Conservation (phyloP, 2,329 filamentous ascomycete genomes). For the Phialophora chinensis region DNA sequence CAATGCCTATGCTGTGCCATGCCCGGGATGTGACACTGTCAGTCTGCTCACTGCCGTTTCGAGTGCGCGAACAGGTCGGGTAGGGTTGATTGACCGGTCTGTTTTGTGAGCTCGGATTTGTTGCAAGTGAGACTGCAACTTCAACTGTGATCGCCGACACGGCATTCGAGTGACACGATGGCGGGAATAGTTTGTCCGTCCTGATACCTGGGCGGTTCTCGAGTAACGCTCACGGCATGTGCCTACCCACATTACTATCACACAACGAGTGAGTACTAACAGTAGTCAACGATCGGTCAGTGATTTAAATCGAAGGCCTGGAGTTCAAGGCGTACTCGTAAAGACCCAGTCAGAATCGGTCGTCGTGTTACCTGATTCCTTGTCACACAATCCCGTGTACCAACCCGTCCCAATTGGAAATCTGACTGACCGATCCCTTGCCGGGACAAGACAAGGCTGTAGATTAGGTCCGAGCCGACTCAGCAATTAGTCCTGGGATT, state of each 20-base stretch:
- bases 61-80: neutral
- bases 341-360: neutral
- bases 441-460: constrained; percentile 2
- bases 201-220: neutral
- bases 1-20: neutral
- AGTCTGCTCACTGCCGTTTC: neutral
- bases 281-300: neutral
- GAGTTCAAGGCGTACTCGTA: neutral
- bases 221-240: neutral
- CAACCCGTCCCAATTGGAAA: neutral
- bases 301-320: neutral
- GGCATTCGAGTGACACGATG: neutral
- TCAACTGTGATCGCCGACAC: neutral
- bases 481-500: constrained; percentile 16
- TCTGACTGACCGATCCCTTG: neutral
- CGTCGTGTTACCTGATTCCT: neutral
- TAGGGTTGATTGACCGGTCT: neutral
- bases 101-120: neutral
- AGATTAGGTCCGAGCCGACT: neutral
- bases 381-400: neutral
- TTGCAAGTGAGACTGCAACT: neutral
- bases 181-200: neutral
- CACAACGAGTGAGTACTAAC: neutral
- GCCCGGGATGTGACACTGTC: neutral
- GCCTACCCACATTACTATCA: neutral